These are phyloP conservation scores for Thermomyces lanuginosus DNA, from an alignment of 2,329 filamentous ascomycete genomes.

Conservation along the genomic window DNA sequence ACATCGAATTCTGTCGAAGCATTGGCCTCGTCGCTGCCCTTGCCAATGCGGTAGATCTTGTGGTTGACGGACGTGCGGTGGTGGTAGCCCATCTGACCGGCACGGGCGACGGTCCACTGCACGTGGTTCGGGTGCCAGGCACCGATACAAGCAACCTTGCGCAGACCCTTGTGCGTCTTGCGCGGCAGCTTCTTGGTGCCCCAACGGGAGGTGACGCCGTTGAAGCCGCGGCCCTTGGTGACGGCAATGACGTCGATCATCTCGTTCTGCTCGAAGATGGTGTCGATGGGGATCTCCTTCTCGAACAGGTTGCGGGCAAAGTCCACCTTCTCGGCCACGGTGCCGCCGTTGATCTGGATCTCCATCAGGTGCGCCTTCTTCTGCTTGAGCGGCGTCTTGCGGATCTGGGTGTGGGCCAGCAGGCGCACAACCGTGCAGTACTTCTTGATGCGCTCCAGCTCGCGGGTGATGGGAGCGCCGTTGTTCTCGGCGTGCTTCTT, in stretches of 20 bases:
- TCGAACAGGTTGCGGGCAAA: conserved; percentile 94
- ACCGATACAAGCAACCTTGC: conserved; percentile 99
- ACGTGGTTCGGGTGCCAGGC: conserved; percentile 99
- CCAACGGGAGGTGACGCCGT: conserved; percentile 94
- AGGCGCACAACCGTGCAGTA: conserved; percentile 99
- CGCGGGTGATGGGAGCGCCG: conserved; percentile 80
- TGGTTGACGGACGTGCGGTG: conserved; percentile 99
- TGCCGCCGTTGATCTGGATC: conserved; percentile 98
- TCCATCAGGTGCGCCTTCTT: conserved; percentile 99
- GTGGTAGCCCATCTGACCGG: conserved; percentile 99
- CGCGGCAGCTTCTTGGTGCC: conserved; percentile 99
- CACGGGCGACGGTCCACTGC: conserved; percentile 99
- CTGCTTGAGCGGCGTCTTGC: conserved; percentile 98
- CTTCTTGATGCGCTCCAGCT: conserved; percentile 99
- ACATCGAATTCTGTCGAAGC: conserved; percentile 89
- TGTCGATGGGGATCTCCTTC: conserved; percentile 88
- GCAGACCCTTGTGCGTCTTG: conserved; percentile 99
- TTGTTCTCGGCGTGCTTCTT: conserved; percentile 97
- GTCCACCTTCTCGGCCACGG: conserved; percentile 87
- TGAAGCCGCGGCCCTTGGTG: conserved; percentile 98
- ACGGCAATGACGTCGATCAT: conserved; percentile 98
- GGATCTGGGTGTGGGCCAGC: conserved; percentile 98
- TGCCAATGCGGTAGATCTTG: conserved; percentile 98
- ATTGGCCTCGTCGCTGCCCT: conserved; percentile 77
- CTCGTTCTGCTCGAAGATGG: conserved; percentile 98